These are phyloP conservation scores for Metarhizium brunneum DNA, from an alignment of 2,329 filamentous ascomycete genomes.

Conservation along the genomic window DNA sequence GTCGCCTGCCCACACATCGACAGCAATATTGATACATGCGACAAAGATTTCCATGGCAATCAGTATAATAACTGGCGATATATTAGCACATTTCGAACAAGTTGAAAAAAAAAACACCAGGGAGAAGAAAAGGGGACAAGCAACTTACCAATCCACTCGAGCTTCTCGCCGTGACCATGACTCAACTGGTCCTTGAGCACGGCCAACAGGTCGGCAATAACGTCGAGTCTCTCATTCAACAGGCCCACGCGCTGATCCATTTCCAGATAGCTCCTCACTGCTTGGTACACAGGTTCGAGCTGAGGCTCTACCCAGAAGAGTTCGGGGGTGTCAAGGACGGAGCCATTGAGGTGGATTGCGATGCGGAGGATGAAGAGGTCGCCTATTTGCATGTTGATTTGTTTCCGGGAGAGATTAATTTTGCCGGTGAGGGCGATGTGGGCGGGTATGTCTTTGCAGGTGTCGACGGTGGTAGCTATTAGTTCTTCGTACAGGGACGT, in stretches of 20 bases:
- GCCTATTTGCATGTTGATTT: slow-evolving; percentile 99
- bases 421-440: slow-evolving; percentile 90
- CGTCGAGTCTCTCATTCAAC: slow-evolving; percentile 73
- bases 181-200: slow-evolving; percentile 94
- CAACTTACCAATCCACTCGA: slow-evolving; percentile 77
- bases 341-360: slow-evolving; percentile 96
- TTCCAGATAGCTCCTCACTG: slow-evolving; percentile 89
- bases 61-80: slow-evolving; percentile 68
- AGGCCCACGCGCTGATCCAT: slow-evolving; percentile 93
- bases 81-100: slow-evolving; percentile 8
- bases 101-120: neutral
- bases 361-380: slow-evolving; percentile 96
- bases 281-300: slow-evolving; percentile 91
- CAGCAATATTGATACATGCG: slow-evolving; percentile 86
- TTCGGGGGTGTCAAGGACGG: slow-evolving; percentile 91
- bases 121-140: neutral
- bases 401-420: slow-evolving; percentile 74
- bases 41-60: slow-evolving; percentile 94
- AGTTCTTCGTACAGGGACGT: slow-evolving; percentile 95
- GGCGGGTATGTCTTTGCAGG: slow-evolving; percentile 84
- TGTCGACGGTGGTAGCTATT: slow-evolving; percentile 85
- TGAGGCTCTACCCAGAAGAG: slow-evolving; percentile 98
- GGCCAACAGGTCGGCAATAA: slow-evolving; percentile 86
- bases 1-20: slow-evolving; percentile 66
- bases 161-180: slow-evolving; percentile 81